Percentiles rank a stretch among this genome's conserved stretches.
These are phyloP conservation scores for Arthrobotrys conoides DNA, from an alignment of 2,329 filamentous ascomycete genomes.

Conservation along the genomic window DNA sequence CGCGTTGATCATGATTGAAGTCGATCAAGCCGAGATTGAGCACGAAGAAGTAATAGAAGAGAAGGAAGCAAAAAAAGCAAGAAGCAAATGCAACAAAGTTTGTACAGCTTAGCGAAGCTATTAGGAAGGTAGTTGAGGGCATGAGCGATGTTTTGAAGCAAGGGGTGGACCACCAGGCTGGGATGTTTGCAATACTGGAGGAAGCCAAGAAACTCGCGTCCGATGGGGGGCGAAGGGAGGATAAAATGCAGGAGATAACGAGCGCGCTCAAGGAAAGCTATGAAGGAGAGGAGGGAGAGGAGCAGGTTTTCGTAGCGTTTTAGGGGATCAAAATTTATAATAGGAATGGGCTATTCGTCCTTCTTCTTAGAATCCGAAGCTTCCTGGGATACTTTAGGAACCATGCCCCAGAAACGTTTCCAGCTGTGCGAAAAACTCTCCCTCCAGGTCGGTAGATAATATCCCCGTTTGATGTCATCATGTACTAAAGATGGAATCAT, in stretches of 20 bases:
- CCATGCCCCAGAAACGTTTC: neutral
- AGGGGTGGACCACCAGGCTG: neutral
- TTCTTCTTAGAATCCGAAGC: neutral
- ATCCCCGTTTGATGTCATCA: slow-evolving; percentile 3
- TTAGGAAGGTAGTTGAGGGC: neutral
- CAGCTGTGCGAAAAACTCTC: neutral
- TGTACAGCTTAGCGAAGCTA: neutral
- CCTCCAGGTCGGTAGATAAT: slow-evolving; percentile 8
- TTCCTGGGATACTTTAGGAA: neutral
- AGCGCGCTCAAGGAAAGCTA: too few relatives aligned
- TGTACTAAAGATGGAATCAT: neutral
- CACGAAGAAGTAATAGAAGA: neutral
- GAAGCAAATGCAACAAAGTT: neutral
- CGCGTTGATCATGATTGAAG: neutral
- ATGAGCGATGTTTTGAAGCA: neutral
- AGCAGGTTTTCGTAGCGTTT: too few relatives aligned
- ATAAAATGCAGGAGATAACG: too few relatives aligned
- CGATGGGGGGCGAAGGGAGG: neutral
- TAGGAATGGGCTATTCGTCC: neutral
- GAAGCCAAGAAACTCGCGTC: neutral
- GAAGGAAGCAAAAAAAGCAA: neutral
- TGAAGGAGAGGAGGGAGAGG: too few relatives aligned
- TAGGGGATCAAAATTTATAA: neutral
- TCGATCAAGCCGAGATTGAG: neutral
- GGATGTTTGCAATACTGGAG: neutral